phyloP scores from a whole-genome alignment of 176 grass and related monocot genomes.

The Phoenix roebelenii region DNA sequence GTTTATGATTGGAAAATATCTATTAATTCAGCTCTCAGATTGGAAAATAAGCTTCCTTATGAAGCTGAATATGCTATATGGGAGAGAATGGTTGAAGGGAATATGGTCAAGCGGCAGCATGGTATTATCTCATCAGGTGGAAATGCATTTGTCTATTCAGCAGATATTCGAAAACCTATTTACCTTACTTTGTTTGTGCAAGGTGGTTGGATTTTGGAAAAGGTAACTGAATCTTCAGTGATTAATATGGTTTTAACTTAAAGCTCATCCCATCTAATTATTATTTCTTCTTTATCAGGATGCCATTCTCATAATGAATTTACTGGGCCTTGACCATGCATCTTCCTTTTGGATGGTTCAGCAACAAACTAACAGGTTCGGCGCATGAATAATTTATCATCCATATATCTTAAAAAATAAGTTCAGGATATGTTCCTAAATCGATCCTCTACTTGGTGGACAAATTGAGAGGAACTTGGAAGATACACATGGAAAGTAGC shows the following conservation, averaged over 20 bases:
- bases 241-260: neutral
- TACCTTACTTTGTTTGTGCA: constrained; percentile 90
- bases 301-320: constrained; percentile 69
- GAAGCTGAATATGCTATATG: constrained; percentile 93
- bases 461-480: too few species aligned
- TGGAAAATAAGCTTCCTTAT: constrained; percentile 93
- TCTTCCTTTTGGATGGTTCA: constrained; percentile 96
- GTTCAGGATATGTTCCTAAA: too few species aligned
- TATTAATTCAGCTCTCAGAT: constrained; percentile 76
- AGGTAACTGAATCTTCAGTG: constrained; percentile 35
- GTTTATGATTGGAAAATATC: constrained; percentile 90
- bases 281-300: constrained; percentile 48
- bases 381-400: too few species aligned
- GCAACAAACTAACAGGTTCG: constrained; percentile 71
- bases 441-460: too few species aligned
- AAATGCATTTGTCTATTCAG: constrained; percentile 81
- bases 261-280: constrained; percentile 12
- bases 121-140: constrained; percentile 56
- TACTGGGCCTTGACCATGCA: constrained; percentile 50
- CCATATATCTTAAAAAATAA: too few species aligned
- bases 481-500: too few species aligned
- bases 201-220: constrained; percentile 84
- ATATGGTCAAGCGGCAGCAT: constrained; percentile 83
- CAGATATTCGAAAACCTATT: constrained; percentile 73
- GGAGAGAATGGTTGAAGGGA: constrained; percentile 72